Percentiles rank a stretch among this genome's conserved stretches.
phyloP scores from a whole-genome alignment of 352 stramenopile genomes.

The Elongisporangium undulatum region DNA sequence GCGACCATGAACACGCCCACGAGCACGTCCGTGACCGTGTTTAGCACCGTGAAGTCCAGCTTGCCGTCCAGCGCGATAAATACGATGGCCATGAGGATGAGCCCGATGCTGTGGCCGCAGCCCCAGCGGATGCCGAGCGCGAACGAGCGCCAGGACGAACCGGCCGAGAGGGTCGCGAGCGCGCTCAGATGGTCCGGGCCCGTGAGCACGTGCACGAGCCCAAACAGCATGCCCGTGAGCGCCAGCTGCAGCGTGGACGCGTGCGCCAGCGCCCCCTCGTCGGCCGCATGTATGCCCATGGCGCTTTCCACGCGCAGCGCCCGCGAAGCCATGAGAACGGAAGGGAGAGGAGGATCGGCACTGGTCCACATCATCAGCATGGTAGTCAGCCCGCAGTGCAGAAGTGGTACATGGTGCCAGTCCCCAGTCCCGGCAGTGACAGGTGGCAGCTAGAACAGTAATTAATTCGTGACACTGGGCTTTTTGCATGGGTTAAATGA shows the following conservation, averaged over 20 bases:
- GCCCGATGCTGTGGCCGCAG: slow-evolving; percentile 69
- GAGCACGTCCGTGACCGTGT: slow-evolving; percentile 8
- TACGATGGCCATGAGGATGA: slow-evolving; percentile 67
- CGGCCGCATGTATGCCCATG: slow-evolving; percentile 18
- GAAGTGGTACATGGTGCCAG: not conserved
- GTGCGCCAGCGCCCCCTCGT: slow-evolving; percentile 24
- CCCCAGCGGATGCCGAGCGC: slow-evolving; percentile 80
- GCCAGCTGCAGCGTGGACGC: slow-evolving; percentile 30
- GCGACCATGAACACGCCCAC: slow-evolving; percentile 79
- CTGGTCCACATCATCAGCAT: not conserved
- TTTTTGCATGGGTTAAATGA: not conserved
- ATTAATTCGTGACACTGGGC: not conserved
- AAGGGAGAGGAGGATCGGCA: not conserved
- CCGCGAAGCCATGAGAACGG: slow-evolving; percentile 7
- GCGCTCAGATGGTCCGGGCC: slow-evolving; percentile 70
- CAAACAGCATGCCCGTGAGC: slow-evolving; percentile 56
- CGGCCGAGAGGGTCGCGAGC: slow-evolving; percentile 66
- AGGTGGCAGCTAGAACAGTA: not conserved
- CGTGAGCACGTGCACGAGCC: slow-evolving; percentile 45
- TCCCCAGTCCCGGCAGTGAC: not conserved
- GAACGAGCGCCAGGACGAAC: slow-evolving; percentile 55
- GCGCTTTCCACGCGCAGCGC: slow-evolving; percentile 32
- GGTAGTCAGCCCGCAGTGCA: not conserved
- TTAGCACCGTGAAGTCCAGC: slow-evolving; percentile 37
- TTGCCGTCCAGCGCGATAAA: too few species aligned